Conservation (phyloP, 2,329 filamentous ascomycete genomes). For the Cladorrhinum sp. region DNA sequence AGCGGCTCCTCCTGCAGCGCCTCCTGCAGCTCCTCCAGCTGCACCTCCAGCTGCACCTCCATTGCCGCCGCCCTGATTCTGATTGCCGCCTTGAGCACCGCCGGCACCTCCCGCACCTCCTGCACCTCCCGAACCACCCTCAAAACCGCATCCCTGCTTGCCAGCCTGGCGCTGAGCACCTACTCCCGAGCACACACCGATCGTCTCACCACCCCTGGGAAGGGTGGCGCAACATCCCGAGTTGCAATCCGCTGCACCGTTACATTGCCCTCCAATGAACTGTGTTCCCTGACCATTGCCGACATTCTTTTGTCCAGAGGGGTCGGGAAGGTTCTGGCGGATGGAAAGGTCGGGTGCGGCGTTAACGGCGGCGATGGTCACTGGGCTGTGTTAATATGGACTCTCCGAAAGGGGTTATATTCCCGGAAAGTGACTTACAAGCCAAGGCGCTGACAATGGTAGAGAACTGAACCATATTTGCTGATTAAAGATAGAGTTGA, state of each 20-base stretch:
- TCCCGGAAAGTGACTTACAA: conserved; percentile 1
- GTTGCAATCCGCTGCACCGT: conserved; percentile 33
- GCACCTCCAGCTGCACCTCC: not conserved
- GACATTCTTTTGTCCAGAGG: conserved; percentile 31
- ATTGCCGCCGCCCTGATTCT: not conserved
- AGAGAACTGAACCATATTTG: conserved; percentile 27
- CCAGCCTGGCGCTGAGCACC: conserved; percentile 33
- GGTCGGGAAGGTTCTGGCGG: conserved; percentile 27
- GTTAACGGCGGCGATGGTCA: conserved; percentile 20
- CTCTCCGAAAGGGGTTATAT: conserved; percentile 2
- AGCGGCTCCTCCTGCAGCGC: conserved; percentile 1
- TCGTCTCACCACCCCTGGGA: conserved; percentile 23
- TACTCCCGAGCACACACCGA: conserved; percentile 35
- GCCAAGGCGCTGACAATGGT: conserved; percentile 17
- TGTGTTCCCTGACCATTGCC: conserved; percentile 33
- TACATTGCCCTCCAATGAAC: conserved; percentile 36
- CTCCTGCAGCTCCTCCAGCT: conserved; percentile 7
- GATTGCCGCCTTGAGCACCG: not conserved
- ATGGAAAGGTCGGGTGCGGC: conserved; percentile 22
- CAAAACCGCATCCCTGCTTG: conserved; percentile 37
- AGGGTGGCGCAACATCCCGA: conserved; percentile 33
- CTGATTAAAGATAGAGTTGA: conserved; percentile 2
- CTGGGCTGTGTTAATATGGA: conserved; percentile 1
- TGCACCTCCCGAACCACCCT: conserved; percentile 14
- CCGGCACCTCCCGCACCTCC: conserved; percentile 9